These are phyloP conservation scores for Vitis amurensis DNA, from an alignment of 164 flowering plant species.

Conservation along the genomic window DNA sequence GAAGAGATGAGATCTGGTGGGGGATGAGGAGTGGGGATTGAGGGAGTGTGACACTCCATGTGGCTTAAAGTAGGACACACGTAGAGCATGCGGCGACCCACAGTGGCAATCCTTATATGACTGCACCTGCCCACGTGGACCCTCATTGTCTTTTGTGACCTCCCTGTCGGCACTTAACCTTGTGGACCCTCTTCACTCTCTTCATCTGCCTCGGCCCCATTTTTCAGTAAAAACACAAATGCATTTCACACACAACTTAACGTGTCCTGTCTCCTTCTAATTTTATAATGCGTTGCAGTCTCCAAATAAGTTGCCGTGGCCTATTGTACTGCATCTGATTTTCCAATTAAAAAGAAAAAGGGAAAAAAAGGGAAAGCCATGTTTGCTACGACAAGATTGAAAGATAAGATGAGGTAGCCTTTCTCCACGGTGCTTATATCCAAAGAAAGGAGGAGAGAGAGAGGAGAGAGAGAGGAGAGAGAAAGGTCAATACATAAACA, in stretches of 20 bases:
- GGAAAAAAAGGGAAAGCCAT: not conserved
- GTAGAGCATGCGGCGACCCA: conserved; percentile 29
- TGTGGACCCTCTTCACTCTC: not conserved
- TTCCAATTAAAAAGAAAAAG: no score
- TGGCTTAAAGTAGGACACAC: conserved; percentile 17
- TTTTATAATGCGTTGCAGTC: no score
- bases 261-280: no score
- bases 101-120: conserved; percentile 4
- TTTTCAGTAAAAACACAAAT: no score
- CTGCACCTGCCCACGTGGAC: not conserved
- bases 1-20: no score
- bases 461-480: not conserved
- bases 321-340: no score
- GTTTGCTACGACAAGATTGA: conserved; percentile 20
- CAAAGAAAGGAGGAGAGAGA: not conserved
- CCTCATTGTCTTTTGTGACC: not conserved
- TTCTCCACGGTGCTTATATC: not conserved
- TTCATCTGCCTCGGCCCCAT: no score
- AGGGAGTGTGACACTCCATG: conserved; percentile 14
- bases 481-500: not conserved
- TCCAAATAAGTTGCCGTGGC: no score
- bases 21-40: no score
- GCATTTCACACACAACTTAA: no score
- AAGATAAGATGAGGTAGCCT: conserved; percentile 15
- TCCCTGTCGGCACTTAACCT: not conserved